Conservation (phyloP, 352 stramenopile genomes). For the Phytophthora megakarya region DNA sequence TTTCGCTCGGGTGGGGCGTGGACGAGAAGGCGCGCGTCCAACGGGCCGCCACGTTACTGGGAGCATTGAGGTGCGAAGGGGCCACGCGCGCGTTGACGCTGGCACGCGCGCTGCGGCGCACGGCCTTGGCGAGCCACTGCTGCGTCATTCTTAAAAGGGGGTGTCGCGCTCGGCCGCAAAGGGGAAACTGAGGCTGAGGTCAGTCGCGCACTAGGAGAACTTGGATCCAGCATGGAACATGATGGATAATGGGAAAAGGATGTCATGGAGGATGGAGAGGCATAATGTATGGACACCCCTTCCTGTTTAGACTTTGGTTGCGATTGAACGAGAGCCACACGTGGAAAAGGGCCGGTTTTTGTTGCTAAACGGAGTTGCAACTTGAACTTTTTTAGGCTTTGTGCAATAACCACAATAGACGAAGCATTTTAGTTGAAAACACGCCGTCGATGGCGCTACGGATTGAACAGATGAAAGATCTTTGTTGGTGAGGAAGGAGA, state of each 20-base stretch:
- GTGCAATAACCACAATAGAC: constrained; percentile 33
- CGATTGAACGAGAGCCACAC: constrained; percentile 35
- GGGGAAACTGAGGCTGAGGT: constrained; percentile 37
- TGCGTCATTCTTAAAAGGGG: constrained; percentile 50
- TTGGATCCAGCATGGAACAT: constrained; percentile 21
- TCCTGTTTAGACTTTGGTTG: constrained; percentile 15
- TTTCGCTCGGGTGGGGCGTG: constrained; percentile 81
- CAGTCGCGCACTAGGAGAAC: not conserved
- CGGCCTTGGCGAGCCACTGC: constrained; percentile 66
- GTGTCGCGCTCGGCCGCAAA: constrained; percentile 22
- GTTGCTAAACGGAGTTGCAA: constrained; percentile 8
- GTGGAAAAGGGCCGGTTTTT: constrained; percentile 20
- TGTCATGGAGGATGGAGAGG: constrained; percentile 1
- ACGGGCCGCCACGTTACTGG: constrained; percentile 18
- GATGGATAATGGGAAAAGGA: constrained; percentile 13
- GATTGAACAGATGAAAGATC: not conserved
- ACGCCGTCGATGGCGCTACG: not conserved
- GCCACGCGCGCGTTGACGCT: constrained; percentile 28
- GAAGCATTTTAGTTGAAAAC: constrained; percentile 14
- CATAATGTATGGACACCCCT: constrained; percentile 4
- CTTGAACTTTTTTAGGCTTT: constrained; percentile 31
- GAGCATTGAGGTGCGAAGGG: constrained; percentile 7
- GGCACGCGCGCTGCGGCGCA: constrained; percentile 53
- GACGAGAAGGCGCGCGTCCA: constrained; percentile 62
- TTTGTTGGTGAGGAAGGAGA: not conserved